Base-by-base conservation (phyloP, 768 basidiomycete species). In the Hydnomerulius pinastri region DNA sequence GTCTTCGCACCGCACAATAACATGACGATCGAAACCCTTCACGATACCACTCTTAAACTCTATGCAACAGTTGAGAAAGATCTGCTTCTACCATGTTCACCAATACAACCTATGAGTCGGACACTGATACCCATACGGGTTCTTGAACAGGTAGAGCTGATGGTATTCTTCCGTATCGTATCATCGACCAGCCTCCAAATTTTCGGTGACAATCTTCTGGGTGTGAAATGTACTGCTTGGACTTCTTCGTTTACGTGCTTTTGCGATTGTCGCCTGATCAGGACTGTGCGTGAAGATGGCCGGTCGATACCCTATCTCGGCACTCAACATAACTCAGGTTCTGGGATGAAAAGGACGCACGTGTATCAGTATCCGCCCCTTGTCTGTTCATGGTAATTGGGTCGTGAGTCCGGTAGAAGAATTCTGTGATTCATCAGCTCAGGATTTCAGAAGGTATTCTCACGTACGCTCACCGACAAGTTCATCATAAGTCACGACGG, bases 321-420 rank as follows among this genome's bases (percentile, higher is more conserved):
- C 37, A 33, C 6, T 48, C 29, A 58, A 46, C 13, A 24, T 29
- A 30, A n/a, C 10, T 33, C 13, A 8, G 4, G 42, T 6, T 37
- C 21, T 3, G 13, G n/a, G 8, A 15, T 6, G 13, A 12, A 27
- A 12, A 17, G 6, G 4, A 79, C 85, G 56, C 62, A 93, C 92
- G 93, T 24, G 83, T 82, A 17, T 93, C 93, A 3, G 62, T 63
- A 60, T 96, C 92, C 2, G 61, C 75, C 24, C 93, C 93, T 65
- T 96, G 93, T 13, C 77, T 72, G 67, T 96, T 85, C 48, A 77
- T 61, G 0, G 90, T 90, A 35, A 92, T 96, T 3, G 95, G 92
- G 57, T 97, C 94, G 61, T 98, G 95, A 0, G 90, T 92, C 39
- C 96, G 81, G 68, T 93, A 96, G 71, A 96, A 96, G 75, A 94